Conservation (phyloP, 768 basidiomycete species). For the Suillus subluteus region DNA sequence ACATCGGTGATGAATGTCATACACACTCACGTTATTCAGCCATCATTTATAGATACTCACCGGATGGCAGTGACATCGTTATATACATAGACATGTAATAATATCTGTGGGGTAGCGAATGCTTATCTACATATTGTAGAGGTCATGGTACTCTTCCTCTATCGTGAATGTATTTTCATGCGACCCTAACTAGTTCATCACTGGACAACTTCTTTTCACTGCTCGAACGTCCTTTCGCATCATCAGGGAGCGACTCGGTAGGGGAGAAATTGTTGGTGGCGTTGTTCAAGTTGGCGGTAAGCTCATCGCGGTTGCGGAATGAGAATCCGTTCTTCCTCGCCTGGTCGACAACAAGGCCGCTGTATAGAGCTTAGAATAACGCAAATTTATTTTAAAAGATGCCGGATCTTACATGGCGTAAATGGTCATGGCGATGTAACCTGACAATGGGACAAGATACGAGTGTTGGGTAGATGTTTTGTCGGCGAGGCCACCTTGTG, state of each 20-base stretch:
- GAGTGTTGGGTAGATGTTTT: conserved; percentile 51
- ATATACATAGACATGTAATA: not conserved
- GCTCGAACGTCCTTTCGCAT: conserved; percentile 6
- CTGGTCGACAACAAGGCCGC: conserved; percentile 61
- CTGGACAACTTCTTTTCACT: conserved; percentile 8
- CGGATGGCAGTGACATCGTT: not conserved
- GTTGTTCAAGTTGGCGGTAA: conserved; percentile 25
- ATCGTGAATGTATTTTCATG: not conserved
- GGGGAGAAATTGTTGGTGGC: conserved; percentile 4
- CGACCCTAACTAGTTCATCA: conserved; percentile 5
- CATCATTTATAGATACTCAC: not conserved
- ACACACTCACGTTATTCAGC: not conserved
- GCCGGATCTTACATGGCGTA: conserved; percentile 32
- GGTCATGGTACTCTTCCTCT: not conserved
- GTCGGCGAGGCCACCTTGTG: conserved; percentile 61
- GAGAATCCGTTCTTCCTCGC: conserved; percentile 52
- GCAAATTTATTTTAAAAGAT: not conserved
- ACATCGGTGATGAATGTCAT: conserved; percentile 61
- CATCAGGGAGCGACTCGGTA: not conserved
- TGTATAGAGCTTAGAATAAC: conserved; percentile 22
- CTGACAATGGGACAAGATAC: conserved; percentile 62
- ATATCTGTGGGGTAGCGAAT: too few relatives aligned
- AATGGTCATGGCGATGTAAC: conserved; percentile 58
- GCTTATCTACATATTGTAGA: not conserved
- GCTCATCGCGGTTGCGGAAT: conserved; percentile 51